Base-by-base conservation (phyloP, 139 green algal genomes). In the Microglena sp. region DNA sequence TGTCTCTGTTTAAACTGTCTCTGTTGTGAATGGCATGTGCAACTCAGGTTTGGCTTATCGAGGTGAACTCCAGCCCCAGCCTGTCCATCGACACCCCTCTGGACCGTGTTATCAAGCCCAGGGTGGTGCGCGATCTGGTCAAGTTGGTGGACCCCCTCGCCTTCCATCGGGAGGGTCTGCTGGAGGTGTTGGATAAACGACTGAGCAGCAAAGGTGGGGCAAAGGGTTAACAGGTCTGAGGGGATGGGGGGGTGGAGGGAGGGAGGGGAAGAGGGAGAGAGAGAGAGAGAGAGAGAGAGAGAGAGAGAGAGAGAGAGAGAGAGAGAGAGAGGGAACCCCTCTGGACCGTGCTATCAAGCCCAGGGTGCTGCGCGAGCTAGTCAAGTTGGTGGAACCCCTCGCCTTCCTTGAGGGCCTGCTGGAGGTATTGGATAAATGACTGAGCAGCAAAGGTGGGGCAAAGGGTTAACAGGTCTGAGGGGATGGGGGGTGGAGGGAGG, bases 11-110 rank as follows among this genome's bases (percentile, higher is more conserved):
- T n/a, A n/a, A n/a, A n/a, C n/a, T n/a, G n/a, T n/a, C n/a, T n/a
- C n/a, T n/a, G n/a, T n/a, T n/a, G n/a, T n/a, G n/a, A n/a, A n/a
- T n/a, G n/a, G n/a, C n/a, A 62, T 18, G 11, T 57, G 11, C 29
- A 15, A 28, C 7, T n/a, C 31, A 58, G 27, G 69, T 78, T 26
- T 89, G 83, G 83, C 71, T 92, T 45, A 60, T 89, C 60, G 82
- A 89, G 75, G 78, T 88, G 5, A 89, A 91, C 77, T 85, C 76
- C 18, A 81, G 70, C 2, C 85, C 85, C 34, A 71, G 74, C 8
- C 68, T 91, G 55, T 63, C 55, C 22, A 56, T 78, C 36, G 73
- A 83, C 50, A 81, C 75, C 5, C 65, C 77, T 5, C 45, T 91
- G 32, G 72, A 79, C 50, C 59, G 57, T 3, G 59, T 36, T 7